Percentiles rank a stretch among this genome's conserved stretches.
phyloP scores from a whole-genome alignment of 148 eudicot species.

The Arctostaphylos glauca region DNA sequence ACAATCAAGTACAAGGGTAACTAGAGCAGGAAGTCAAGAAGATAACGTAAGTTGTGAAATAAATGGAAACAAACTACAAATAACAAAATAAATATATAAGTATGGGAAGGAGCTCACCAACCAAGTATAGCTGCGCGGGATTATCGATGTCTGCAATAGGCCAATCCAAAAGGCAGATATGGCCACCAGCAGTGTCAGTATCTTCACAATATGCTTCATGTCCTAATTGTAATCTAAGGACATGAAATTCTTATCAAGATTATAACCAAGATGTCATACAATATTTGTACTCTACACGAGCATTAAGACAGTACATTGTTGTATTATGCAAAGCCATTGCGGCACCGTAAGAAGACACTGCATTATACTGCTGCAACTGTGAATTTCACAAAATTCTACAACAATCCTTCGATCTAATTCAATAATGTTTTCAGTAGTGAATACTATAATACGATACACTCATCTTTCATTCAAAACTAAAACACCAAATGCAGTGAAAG shows the following conservation, averaged over 20 bases:
- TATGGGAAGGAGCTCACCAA: conserved; percentile 54
- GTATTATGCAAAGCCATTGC: not conserved
- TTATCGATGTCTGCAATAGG: conserved; percentile 56
- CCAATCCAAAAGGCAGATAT: conserved; percentile 73
- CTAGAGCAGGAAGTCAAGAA: conserved; percentile 37
- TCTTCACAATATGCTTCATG: conserved; percentile 94
- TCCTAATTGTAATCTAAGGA: conserved; percentile 14
- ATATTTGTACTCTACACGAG: not conserved
- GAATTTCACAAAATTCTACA: not conserved
- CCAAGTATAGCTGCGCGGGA: conserved; percentile 75
- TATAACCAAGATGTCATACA: not conserved
- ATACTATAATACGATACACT: not conserved
- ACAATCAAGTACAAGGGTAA: conserved; percentile 79
- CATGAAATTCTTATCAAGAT: not conserved
- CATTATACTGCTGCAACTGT: not conserved
- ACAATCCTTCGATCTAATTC: not conserved
- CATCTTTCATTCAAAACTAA: not conserved
- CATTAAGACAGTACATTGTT: not conserved
- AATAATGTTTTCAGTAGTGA: not conserved
- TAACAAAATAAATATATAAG: not conserved
- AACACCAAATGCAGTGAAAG: not conserved
- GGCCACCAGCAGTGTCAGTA: conserved; percentile 65
- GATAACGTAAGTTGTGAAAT: not conserved
- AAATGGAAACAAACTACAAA: not conserved
- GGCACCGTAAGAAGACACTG: not conserved